Conservation (phyloP, 176 grass and related monocot species). For the Zea luxurians region DNA sequence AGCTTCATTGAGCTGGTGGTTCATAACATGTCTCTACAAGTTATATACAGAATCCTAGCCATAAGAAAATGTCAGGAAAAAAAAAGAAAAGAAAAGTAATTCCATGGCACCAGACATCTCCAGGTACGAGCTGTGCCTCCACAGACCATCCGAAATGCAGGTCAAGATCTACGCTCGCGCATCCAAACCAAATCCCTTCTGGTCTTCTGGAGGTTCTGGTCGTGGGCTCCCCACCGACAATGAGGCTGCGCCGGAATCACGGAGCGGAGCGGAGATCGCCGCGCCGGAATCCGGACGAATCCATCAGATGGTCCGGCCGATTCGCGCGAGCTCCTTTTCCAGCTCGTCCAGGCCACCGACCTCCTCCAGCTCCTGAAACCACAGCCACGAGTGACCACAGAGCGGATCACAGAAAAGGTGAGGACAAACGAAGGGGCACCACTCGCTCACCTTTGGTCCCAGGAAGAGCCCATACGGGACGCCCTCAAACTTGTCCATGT, state of each 20-base stretch:
- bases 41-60: constrained; percentile 39
- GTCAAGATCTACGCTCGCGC: background rate
- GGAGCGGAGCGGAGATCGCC: background rate
- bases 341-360: constrained; percentile 71
- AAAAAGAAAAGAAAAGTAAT: background rate
- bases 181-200: background rate
- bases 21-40: constrained; percentile 23
- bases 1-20: constrained; percentile 17
- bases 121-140: constrained; percentile 14
- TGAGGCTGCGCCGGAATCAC: background rate
- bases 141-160: background rate
- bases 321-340: constrained; percentile 72
- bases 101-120: background rate
- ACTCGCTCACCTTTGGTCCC: constrained; percentile 72
- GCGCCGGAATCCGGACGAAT: background rate
- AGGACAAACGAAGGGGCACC: constrained; percentile 21
- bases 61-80: background rate
- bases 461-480: constrained; percentile 86
- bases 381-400: constrained; percentile 23
- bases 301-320: constrained; percentile 33
- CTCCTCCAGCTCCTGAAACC: constrained; percentile 72
- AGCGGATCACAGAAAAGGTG: background rate
- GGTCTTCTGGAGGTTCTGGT: background rate
- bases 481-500: constrained; percentile 80
- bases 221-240: background rate